Percentiles rank a stretch among this genome's conserved stretches.
phyloP scores from a whole-genome alignment of 768 basidiomycete genomes.

The Mycena vulgaris region DNA sequence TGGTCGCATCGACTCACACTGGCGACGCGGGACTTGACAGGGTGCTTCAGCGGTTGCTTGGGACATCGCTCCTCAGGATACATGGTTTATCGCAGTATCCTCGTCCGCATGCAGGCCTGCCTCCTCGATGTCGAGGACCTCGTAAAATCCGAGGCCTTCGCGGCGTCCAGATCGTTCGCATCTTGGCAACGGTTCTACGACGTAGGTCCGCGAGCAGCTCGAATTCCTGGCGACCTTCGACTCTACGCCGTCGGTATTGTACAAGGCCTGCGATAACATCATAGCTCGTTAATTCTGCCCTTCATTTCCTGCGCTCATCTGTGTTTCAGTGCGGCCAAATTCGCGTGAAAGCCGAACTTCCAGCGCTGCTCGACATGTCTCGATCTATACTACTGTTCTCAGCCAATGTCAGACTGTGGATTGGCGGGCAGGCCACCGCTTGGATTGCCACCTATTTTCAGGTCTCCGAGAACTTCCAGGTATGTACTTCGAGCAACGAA shows the following conservation, averaged over 20 bases:
- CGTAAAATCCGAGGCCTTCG: not conserved
- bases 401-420: not conserved
- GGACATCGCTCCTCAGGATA: not conserved
- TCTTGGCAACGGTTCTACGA: not conserved
- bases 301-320: not conserved
- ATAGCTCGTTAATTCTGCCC: not conserved
- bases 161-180: not conserved
- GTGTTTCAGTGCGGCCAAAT: not conserved
- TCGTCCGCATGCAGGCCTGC: not conserved
- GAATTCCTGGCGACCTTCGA: not conserved
- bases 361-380: constrained; percentile 10
- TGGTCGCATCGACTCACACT: not conserved
- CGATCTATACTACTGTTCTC: constrained; percentile 10
- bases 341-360: not conserved
- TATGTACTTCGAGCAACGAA: not conserved
- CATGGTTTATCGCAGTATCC: constrained; percentile 13
- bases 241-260: not conserved
- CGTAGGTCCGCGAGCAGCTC: not conserved
- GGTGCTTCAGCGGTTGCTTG: not conserved
- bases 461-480: not conserved
- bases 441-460: not conserved
- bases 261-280: constrained; percentile 13
- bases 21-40: not conserved
- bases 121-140: not conserved
- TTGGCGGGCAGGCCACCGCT: constrained; percentile 1